Conservation (phyloP, 352 stramenopile species). For the Peronospora destructor region DNA sequence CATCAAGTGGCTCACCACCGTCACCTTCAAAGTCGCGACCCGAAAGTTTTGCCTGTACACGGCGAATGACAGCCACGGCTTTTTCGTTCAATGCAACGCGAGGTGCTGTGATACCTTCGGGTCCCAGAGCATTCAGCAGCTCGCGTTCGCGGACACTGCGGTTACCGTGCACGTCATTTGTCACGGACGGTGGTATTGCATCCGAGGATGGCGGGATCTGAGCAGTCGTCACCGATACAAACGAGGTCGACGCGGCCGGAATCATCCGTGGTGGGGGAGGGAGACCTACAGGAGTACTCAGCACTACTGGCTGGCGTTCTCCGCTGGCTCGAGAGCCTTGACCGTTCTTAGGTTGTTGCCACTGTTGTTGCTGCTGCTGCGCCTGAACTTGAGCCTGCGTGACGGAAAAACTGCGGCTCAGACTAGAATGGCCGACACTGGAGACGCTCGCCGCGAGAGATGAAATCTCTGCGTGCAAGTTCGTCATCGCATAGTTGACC, state of each 20-base stretch:
- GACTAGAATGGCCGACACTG: conserved; percentile 62
- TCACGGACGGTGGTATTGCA: conserved; percentile 38
- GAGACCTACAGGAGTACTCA: conserved; percentile 20
- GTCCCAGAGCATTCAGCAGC: conserved; percentile 66
- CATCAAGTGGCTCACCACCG: conserved; percentile 56
- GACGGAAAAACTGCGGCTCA: conserved; percentile 63
- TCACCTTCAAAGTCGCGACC: conserved; percentile 94
- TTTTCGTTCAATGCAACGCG: conserved; percentile 92
- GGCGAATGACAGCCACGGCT: conserved; percentile 93
- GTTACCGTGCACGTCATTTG: conserved; percentile 51
- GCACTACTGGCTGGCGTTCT: conserved; percentile 10
- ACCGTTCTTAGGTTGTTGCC: conserved; percentile 8
- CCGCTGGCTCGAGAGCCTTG: conserved; percentile 6
- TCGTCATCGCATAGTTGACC: conserved; percentile 65
- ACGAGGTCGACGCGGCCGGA: conserved; percentile 28
- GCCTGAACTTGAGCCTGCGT: conserved; percentile 34
- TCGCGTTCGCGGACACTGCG: conserved; percentile 80
- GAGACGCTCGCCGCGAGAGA: conserved; percentile 73
- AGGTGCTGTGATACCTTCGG: conserved; percentile 69
- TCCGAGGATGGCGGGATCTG: conserved; percentile 32
- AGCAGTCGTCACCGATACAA: conserved; percentile 34
- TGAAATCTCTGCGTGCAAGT: conserved; percentile 80
- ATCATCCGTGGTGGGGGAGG: conserved; percentile 17
- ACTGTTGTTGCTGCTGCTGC: conserved; percentile 14
- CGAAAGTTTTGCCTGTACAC: conserved; percentile 98